phyloP scores from a whole-genome alignment of 2,329 filamentous ascomycete genomes.

The Trichophyton benhamiae region DNA sequence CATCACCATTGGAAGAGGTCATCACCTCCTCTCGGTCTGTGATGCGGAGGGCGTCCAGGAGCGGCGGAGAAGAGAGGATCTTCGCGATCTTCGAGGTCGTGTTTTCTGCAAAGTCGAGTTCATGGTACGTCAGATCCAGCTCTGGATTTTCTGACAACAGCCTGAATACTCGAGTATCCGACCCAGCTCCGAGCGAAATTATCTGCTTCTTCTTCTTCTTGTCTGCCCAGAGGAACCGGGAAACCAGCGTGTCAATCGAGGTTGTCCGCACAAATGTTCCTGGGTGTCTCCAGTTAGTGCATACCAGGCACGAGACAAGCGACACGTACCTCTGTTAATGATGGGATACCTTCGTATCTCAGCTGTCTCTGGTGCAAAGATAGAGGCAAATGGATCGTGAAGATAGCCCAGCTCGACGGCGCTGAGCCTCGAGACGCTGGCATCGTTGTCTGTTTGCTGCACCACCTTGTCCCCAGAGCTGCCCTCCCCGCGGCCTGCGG shows the following conservation, averaged over 20 bases:
- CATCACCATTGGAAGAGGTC: conserved; percentile 29
- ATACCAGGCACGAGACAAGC: neutral
- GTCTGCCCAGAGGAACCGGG: conserved; percentile 51
- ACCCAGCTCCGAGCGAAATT: conserved; percentile 83
- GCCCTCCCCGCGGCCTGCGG: neutral
- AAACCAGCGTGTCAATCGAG: conserved; percentile 66
- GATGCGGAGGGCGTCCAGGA: conserved; percentile 23
- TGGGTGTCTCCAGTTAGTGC: conserved; percentile 23
- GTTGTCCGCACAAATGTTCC: conserved; percentile 87
- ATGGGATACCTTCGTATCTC: conserved; percentile 62
- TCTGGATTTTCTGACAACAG: conserved; percentile 42
- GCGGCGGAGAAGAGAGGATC: conserved; percentile 24
- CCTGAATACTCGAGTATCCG: conserved; percentile 78
- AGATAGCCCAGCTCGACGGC: conserved; percentile 79
- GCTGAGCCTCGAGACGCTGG: conserved; percentile 75
- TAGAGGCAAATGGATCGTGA: conserved; percentile 62
- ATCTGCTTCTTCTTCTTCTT: conserved; percentile 52
- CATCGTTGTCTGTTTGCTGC: conserved; percentile 84
- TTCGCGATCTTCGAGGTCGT: conserved; percentile 51
- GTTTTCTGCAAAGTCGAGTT: conserved; percentile 75
- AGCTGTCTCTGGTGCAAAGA: conserved; percentile 46
- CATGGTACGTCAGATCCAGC: conserved; percentile 61
- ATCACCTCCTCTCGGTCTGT: conserved; percentile 20
- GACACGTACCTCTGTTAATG: conserved; percentile 70
- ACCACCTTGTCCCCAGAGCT: conserved; percentile 56